Percentiles rank a stretch among this genome's conserved stretches.
These are phyloP conservation scores for Ascochyta koolunga DNA, from an alignment of 2,329 filamentous ascomycete species.

Conservation along the genomic window DNA sequence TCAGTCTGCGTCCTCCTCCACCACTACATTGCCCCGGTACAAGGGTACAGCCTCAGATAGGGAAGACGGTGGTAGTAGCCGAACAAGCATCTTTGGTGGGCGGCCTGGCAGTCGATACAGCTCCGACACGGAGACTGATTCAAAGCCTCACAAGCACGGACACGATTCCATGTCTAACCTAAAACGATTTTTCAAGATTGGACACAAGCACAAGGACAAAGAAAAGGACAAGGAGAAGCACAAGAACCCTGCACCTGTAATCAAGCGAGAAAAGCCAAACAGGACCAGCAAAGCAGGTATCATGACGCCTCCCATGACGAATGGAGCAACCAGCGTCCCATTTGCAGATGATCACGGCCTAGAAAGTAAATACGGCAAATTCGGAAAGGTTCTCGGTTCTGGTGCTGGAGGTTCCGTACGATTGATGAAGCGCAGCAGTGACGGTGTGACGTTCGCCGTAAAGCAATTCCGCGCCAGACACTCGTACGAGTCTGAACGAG, in stretches of 20 bases:
- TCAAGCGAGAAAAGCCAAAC: conserved; percentile 57
- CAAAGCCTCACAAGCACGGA: conserved; percentile 50
- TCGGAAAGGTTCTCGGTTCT: conserved; percentile 90
- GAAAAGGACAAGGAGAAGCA: conserved; percentile 54
- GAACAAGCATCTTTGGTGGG: conserved; percentile 61
- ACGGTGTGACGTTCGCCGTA: conserved; percentile 92
- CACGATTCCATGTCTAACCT: conserved; percentile 90
- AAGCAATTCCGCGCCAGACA: conserved; percentile 95
- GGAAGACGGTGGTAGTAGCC: conserved; percentile 53
- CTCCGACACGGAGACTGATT: conserved; percentile 48
- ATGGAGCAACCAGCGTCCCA: conserved; percentile 62
- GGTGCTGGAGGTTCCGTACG: conserved; percentile 94
- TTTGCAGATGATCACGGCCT: conserved; percentile 95
- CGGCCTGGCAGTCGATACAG: conserved; percentile 57
- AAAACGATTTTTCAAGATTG: conserved; percentile 93
- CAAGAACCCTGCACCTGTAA: conserved; percentile 67
- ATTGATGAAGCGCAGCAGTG: conserved; percentile 90
- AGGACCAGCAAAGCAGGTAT: conserved; percentile 53
- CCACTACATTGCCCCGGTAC: conserved; percentile 53
- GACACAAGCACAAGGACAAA: conserved; percentile 63
- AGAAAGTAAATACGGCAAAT: conserved; percentile 90
- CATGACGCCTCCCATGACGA: conserved; percentile 46
- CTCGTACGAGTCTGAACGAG: conserved; percentile 89
- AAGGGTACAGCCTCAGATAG: conserved; percentile 47
- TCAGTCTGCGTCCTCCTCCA: conserved; percentile 40